Conservation (phyloP, 371 early-diverging fungal genomes). For the Mucor ambiguus region DNA sequence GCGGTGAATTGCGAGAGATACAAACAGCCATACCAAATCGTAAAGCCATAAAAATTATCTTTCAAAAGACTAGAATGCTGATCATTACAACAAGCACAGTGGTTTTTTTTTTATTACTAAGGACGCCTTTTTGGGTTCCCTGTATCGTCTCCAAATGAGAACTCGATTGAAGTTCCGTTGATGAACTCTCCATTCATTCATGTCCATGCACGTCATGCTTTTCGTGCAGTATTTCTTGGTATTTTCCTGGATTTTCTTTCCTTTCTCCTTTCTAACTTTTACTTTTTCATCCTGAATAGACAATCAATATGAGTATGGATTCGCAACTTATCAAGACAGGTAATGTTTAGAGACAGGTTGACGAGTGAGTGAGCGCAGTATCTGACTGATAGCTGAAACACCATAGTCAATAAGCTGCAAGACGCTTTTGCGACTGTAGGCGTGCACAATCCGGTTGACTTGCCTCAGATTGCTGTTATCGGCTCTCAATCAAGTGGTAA, state of each 20-base stretch:
- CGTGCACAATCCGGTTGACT: conserved; percentile 95
- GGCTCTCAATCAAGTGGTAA: conserved; percentile 99
- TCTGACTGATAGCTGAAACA: background rate
- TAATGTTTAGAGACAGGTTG: conserved; percentile 5
- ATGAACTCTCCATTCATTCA: background rate
- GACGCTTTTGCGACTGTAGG: conserved; percentile 98
- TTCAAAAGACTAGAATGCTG: too few species aligned
- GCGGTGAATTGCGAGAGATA: too few species aligned
- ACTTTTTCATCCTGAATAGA: conserved; percentile 2
- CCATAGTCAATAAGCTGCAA: conserved; percentile 86
- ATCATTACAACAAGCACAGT: too few species aligned
- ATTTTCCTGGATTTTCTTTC: conserved; percentile 8
- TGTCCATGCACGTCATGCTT: conserved; percentile 9
- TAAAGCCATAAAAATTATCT: too few species aligned
- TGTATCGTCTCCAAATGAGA: background rate
- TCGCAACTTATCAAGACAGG: conserved; percentile 56
- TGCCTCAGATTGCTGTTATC: conserved; percentile 99
- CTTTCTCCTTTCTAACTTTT: conserved; percentile 6
- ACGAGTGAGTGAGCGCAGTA: background rate
- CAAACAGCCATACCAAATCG: too few species aligned
- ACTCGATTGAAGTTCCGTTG: background rate
- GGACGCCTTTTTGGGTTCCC: too few species aligned
- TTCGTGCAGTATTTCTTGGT: conserved; percentile 1
- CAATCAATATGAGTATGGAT: conserved; percentile 42
- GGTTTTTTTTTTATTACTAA: background rate